Base-by-base conservation (phyloP, 1,284 basidiomycete genomes). In the Albatrellus sp. region DNA sequence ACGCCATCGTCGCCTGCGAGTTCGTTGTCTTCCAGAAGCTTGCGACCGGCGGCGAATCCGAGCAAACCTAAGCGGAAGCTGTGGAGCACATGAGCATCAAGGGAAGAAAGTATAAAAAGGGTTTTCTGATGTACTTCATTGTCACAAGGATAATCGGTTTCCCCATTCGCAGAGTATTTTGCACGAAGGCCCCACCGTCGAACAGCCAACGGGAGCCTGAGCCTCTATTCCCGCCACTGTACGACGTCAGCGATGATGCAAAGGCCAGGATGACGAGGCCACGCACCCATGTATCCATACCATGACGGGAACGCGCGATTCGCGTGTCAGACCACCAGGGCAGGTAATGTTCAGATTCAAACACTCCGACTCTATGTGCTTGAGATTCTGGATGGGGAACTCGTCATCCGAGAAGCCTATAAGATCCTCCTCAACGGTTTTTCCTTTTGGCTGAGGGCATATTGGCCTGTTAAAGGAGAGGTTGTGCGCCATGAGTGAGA, bases 1-100 rank as follows among this genome's bases (percentile, higher is more conserved):
- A 76, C 75, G n/a, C 80, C 82, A 43, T 74, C 69, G 40, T 83
- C 78, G 29, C 78, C 79, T 20, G 67, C 70, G 30, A 60, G 56
- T 44, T 64, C 64, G 59, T 82, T 83, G 54, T 83, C 81, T 47
- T 81, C 80, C 36, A 68, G 68, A 44, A 87, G 66, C 40, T 71
- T 68, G 20, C 69, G 66, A 48, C 73, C 75, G 8, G 78, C 77
- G 20, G 80, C 83, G 47, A 76, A 84, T 20, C 83, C 82, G 53
- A 86, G 71, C 34, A 86, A 60, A 38, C 82, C 82, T 16, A 86
- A 61, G n/a, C 82, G 81, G 58, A 75, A 86, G 58, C 82, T 86
- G 50, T 14, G 42, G 44, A 43, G 48, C 43, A 44, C 46, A 31
- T 50, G 19, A 45, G 44, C 45, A 41, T 46, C 29, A 49, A 24